Conservation (phyloP, 805 yeast species). For the Wilhelminamyces savonicus region DNA sequence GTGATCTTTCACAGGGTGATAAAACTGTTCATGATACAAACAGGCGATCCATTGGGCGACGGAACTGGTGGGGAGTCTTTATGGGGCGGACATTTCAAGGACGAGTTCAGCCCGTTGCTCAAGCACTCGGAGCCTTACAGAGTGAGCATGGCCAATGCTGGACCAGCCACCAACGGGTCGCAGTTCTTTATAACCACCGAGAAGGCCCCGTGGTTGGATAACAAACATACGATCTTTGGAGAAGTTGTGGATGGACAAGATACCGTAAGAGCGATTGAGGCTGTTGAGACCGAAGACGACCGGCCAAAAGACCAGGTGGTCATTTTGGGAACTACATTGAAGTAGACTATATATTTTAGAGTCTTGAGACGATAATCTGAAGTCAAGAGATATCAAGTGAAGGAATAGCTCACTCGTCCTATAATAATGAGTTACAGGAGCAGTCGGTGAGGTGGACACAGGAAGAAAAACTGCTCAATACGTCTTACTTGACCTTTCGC, state of each 20-base stretch:
- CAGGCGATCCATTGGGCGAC: slow-evolving; percentile 2
- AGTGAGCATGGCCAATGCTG: slow-evolving; percentile 18
- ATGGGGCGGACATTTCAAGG: neutral
- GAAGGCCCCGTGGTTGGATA: slow-evolving; percentile 12
- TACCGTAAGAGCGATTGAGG: slow-evolving; percentile 11
- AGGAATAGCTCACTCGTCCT: too few relatives aligned
- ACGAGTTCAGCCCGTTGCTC: neutral
- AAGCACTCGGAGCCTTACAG: neutral
- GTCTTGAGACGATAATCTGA: too few relatives aligned
- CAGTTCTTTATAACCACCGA: slow-evolving; percentile 22
- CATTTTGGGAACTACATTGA: slow-evolving; percentile 14
- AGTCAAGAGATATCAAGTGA: too few relatives aligned
- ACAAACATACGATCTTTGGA: slow-evolving; percentile 21
- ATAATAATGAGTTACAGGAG: too few relatives aligned
- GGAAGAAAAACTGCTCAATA: too few relatives aligned
- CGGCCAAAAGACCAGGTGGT: slow-evolving; percentile 12
- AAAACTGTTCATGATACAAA: slow-evolving; percentile 18
- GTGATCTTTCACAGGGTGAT: slow-evolving; percentile 22
- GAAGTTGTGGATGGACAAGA: slow-evolving; percentile 18
- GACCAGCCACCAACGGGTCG: slow-evolving; percentile 20
- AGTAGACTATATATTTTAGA: too few relatives aligned
- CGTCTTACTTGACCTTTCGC: too few relatives aligned
- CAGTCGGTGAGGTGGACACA: too few relatives aligned
- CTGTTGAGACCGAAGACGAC: slow-evolving; percentile 12
- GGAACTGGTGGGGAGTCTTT: neutral